Evolutionary conservation across 441 rosid genomes (phyloP).

Genomic region (Aquilaria agallochum): DNA sequence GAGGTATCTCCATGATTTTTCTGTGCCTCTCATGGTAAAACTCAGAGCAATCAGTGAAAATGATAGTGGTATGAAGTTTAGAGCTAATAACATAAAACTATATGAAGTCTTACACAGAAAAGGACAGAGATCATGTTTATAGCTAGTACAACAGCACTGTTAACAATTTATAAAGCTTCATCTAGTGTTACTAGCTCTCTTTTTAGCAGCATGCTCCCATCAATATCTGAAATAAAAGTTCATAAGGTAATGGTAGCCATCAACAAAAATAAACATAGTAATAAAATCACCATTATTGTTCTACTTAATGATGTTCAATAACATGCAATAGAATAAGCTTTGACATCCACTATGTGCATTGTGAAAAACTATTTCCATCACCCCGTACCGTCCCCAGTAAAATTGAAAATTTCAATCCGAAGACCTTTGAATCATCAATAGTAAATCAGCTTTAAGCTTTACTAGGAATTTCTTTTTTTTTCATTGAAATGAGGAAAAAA

Average conservation of each 20-base stretch:
- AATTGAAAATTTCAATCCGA: no score
- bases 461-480: no score
- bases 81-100: constrained; percentile 16
- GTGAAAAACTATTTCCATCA: no score
- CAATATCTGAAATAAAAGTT: constrained; percentile 57
- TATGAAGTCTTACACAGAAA: constrained; percentile 50
- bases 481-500: no score
- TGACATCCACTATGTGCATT: no score
- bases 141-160: constrained; percentile 78
- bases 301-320: no score
- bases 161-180: constrained; percentile 83
- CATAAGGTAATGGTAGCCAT: not conserved
- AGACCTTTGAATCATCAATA: no score
- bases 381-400: no score
- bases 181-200: constrained; percentile 86
- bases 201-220: constrained; percentile 70
- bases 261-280: no score
- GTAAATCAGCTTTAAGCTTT: no score
- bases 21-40: constrained; percentile 52
- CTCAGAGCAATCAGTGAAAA: constrained; percentile 15
- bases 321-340: no score
- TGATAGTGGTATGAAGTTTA: constrained; percentile 3
- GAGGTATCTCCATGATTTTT: constrained; percentile 38
- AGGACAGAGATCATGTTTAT: constrained; percentile 57
- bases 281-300: no score